Evolutionary conservation across 176 grass and related monocot species (phyloP).

Genomic region (Oryza longistaminata): DNA sequence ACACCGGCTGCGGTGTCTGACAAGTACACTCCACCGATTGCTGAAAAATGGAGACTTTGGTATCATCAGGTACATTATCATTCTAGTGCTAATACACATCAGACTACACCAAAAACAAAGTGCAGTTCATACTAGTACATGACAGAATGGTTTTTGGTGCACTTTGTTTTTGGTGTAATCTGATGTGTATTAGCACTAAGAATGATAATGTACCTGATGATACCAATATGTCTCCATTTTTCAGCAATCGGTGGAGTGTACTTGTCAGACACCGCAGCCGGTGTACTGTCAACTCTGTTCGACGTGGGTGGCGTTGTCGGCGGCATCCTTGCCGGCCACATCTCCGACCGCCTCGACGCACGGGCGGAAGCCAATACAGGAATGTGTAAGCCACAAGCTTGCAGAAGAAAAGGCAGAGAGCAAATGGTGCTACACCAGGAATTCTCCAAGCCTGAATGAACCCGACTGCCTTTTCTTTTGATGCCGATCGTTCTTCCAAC

Average conservation of each 20-base stretch:
- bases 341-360: no score
- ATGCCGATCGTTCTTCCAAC: slow-evolving; percentile 34
- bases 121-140: background rate
- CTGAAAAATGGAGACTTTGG: slow-evolving; percentile 39
- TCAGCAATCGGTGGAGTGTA: slow-evolving; percentile 74
- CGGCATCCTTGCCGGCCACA: slow-evolving; percentile 77
- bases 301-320: slow-evolving; percentile 78
- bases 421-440: slow-evolving; percentile 76
- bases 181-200: background rate
- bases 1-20: slow-evolving; percentile 53
- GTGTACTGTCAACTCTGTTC: slow-evolving; percentile 67
- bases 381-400: slow-evolving; percentile 91
- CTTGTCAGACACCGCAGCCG: slow-evolving; percentile 54
- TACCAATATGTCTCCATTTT: slow-evolving; percentile 4
- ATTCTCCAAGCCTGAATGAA: slow-evolving; percentile 83
- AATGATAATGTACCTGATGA: slow-evolving; percentile 8
- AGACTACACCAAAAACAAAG: background rate
- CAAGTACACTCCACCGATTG: slow-evolving; percentile 66
- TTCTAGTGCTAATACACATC: background rate
- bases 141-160: background rate
- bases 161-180: background rate
- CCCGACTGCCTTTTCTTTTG: slow-evolving; percentile 52
- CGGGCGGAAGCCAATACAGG: slow-evolving; percentile 87
- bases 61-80: slow-evolving; percentile 4
- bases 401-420: slow-evolving; percentile 84